These are phyloP conservation scores for Gossypium rotundifolium DNA, from an alignment of 345 rosid genomes.

Conservation along the genomic window DNA sequence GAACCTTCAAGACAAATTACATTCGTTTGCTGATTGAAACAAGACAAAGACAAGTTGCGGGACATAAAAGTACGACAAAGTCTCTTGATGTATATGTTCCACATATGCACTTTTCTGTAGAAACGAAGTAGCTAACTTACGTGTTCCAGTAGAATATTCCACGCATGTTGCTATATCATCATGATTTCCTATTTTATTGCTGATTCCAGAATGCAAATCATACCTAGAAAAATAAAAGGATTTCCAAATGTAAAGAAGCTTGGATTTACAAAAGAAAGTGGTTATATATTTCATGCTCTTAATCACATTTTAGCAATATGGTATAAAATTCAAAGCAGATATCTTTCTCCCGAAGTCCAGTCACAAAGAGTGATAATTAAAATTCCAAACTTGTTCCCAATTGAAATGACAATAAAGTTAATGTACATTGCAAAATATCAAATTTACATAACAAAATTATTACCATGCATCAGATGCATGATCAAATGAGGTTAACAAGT, in stretches of 20 bases:
- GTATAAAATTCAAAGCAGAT: too few species aligned
- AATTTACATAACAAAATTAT: too few species aligned
- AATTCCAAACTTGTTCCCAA: too few species aligned
- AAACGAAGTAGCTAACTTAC: slow-evolving; percentile 36
- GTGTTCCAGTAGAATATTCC: slow-evolving; percentile 47
- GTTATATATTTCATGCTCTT: neutral
- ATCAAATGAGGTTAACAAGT: neutral
- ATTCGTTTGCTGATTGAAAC: neutral
- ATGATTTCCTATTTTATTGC: slow-evolving; percentile 53
- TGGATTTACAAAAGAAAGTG: neutral
- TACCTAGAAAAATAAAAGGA: slow-evolving; percentile 36
- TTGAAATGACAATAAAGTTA: too few species aligned
- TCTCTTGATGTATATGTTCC: neutral
- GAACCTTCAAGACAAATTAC: neutral
- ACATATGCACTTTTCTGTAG: neutral
- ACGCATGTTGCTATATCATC: slow-evolving; percentile 63
- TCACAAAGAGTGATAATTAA: too few species aligned
- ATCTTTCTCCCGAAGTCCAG: too few species aligned
- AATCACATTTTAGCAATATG: neutral
- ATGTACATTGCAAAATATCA: too few species aligned
- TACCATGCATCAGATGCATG: neutral
- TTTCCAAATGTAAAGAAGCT: neutral
- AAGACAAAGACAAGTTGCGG: neutral
- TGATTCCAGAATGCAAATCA: slow-evolving; percentile 50
- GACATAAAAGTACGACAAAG: neutral